Evolutionary conservation across 2,329 filamentous ascomycete species (phyloP).

Genomic region (Trichophyton verrucosum): DNA sequence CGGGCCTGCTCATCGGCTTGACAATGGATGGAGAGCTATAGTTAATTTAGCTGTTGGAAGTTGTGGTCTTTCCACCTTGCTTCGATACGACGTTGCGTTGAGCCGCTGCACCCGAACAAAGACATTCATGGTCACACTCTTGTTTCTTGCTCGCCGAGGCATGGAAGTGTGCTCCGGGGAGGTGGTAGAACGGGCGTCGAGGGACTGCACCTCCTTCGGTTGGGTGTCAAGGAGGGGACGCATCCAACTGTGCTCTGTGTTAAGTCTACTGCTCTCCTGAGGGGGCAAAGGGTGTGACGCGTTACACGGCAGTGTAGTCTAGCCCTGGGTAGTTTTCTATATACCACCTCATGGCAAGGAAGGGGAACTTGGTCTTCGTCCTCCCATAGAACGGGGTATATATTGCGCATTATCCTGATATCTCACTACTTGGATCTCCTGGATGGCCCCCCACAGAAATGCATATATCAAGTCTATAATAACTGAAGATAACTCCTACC

Average conservation of each 20-base stretch:
- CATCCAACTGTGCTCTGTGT: not conserved
- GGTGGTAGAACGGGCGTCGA: not conserved
- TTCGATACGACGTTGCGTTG: not conserved
- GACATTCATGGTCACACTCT: not conserved
- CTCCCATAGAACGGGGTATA: not conserved
- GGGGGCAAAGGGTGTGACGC: not conserved
- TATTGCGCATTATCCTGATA: too few relatives aligned
- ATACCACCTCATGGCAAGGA: not conserved
- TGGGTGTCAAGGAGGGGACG: not conserved
- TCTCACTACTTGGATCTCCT: too few relatives aligned
- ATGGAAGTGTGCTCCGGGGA: not conserved
- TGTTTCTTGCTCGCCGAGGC: not conserved
- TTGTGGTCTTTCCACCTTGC: too few relatives aligned
- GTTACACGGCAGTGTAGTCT: constrained; percentile 1
- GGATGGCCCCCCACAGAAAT: too few relatives aligned
- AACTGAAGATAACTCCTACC: too few relatives aligned
- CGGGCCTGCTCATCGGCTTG: not conserved
- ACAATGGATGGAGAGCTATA: not conserved
- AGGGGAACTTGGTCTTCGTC: not conserved
- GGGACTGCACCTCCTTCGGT: not conserved
- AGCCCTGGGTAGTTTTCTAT: not conserved
- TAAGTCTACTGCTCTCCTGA: not conserved
- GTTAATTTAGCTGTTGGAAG: not conserved
- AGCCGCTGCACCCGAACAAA: not conserved
- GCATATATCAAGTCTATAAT: too few relatives aligned